A percentile compares a stretch with the other conserved stretches of the same genome.
Evolutionary conservation across 2,329 filamentous ascomycete genomes (phyloP).

Genomic region (Huntiella omanensis): DNA sequence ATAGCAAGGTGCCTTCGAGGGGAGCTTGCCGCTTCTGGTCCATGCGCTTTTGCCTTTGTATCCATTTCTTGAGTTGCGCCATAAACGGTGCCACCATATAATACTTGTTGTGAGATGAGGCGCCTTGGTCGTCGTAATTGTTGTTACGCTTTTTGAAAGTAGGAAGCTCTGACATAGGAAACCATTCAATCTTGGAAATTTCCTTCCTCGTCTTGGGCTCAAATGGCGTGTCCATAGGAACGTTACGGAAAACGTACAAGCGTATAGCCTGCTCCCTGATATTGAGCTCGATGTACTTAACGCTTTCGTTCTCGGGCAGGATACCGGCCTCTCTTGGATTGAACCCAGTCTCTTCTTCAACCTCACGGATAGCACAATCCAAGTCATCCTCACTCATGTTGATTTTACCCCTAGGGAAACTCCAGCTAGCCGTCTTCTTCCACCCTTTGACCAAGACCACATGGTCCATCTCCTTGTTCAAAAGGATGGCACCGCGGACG

Average conservation of each 20-base stretch:
- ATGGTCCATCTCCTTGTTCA: constrained; percentile 88
- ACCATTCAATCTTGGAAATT: constrained; percentile 95
- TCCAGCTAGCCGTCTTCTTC: constrained; percentile 95
- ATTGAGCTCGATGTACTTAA: constrained; percentile 71
- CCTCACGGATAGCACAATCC: constrained; percentile 83
- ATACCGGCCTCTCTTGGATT: constrained; percentile 61
- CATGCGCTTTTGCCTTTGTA: constrained; percentile 52
- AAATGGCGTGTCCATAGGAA: constrained; percentile 74
- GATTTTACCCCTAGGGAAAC: constrained; percentile 91
- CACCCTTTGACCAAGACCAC: constrained; percentile 89
- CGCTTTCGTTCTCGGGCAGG: constrained; percentile 48
- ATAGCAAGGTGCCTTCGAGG: constrained; percentile 21
- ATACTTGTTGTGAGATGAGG: constrained; percentile 60
- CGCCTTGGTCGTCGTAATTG: constrained; percentile 12
- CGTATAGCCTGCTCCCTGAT: constrained; percentile 88
- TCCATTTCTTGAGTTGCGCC: constrained; percentile 72
- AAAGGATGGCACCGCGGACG: constrained; percentile 79
- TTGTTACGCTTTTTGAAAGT: constrained; percentile 53
- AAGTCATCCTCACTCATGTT: constrained; percentile 92
- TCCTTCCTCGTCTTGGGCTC: constrained; percentile 87
- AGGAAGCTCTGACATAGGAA: constrained; percentile 72
- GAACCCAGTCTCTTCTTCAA: constrained; percentile 89
- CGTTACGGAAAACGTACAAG: constrained; percentile 76
- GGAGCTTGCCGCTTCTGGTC: constrained; percentile 18
- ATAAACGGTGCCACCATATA: constrained; percentile 97